phyloP scores from a whole-genome alignment of 495 filamentous ascomycete genomes.

The Thermothielavioides terrestris region DNA sequence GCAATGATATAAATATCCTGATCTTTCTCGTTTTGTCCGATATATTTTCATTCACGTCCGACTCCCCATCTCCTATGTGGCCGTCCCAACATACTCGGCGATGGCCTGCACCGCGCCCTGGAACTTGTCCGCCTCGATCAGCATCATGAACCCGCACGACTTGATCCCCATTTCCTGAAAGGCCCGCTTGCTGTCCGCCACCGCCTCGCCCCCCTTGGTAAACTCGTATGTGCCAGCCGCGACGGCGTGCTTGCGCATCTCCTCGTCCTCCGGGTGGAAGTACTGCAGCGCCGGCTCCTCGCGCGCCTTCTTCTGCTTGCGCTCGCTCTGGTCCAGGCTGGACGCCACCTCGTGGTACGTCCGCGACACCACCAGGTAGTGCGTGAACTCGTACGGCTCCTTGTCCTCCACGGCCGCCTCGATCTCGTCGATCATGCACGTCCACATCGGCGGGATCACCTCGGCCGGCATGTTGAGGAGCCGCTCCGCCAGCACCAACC shows the following conservation, averaged over 20 bases:
- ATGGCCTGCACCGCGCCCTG: slow-evolving; percentile 61
- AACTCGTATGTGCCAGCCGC: slow-evolving; percentile 63
- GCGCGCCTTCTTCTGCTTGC: slow-evolving; percentile 72
- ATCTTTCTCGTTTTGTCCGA: slow-evolving; percentile 9
- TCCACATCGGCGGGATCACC: slow-evolving; percentile 91
- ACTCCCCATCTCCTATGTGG: slow-evolving; percentile 15
- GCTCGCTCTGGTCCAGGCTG: slow-evolving; percentile 57
- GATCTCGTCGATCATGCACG: slow-evolving; percentile 89
- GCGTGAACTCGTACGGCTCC: slow-evolving; percentile 87
- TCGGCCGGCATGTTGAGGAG: slow-evolving; percentile 92
- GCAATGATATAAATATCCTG: slow-evolving; percentile 10
- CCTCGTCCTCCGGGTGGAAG: slow-evolving; percentile 97
- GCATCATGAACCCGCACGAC: slow-evolving; percentile 68
- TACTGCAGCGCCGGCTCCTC: slow-evolving; percentile 54
- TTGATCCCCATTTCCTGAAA: slow-evolving; percentile 91
- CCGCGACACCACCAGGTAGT: slow-evolving; percentile 86
- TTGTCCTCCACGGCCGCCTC: slow-evolving; percentile 80
- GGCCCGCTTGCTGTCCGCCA: slow-evolving; percentile 81
- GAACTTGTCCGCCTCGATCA: slow-evolving; percentile 64
- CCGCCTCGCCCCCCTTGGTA: slow-evolving; percentile 67
- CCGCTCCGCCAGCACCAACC: slow-evolving; percentile 81
- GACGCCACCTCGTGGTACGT: slow-evolving; percentile 83
- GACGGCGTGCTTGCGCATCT: slow-evolving; percentile 62
- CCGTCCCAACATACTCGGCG: slow-evolving; percentile 55
- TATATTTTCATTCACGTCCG: slow-evolving; percentile 7